Conservation (phyloP, 371 early-diverging fungal species). For the Mortierella sp. region DNA sequence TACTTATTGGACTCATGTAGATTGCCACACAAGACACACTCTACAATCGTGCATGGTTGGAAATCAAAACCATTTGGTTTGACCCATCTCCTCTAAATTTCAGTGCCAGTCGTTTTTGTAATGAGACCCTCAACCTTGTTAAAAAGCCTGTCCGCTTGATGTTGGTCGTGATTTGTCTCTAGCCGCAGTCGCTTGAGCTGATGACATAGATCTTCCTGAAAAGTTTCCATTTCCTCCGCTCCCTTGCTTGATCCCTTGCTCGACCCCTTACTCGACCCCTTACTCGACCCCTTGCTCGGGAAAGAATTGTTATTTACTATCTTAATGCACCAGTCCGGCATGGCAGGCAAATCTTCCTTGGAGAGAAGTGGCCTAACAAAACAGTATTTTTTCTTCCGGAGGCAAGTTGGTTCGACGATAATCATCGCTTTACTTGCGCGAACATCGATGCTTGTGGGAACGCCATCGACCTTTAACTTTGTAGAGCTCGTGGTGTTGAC, state of each 20-base stretch:
- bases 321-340: slow-evolving; percentile 6
- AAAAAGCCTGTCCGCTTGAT: neutral
- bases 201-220: too few species aligned
- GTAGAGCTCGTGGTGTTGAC: neutral
- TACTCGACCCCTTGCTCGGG: too few species aligned
- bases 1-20: slow-evolving; percentile 12
- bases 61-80: slow-evolving; percentile 12
- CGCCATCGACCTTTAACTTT: slow-evolving; percentile 6
- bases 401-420: neutral
- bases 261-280: too few species aligned
- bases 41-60: slow-evolving; percentile 2
- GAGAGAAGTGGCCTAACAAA: neutral
- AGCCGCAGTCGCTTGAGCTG: too few species aligned
- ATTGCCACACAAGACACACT: slow-evolving; percentile 11
- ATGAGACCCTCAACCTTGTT: too few species aligned
- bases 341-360: neutral
- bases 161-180: too few species aligned
- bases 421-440: neutral
- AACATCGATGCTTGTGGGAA: slow-evolving; percentile 4
- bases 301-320: slow-evolving; percentile 5
- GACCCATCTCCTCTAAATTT: neutral
- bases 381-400: neutral
- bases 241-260: too few species aligned
- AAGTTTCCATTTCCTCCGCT: neutral
- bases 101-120: neutral